phyloP scores from a whole-genome alignment of 305 asterid species.

The Petunia hybrid region DNA sequence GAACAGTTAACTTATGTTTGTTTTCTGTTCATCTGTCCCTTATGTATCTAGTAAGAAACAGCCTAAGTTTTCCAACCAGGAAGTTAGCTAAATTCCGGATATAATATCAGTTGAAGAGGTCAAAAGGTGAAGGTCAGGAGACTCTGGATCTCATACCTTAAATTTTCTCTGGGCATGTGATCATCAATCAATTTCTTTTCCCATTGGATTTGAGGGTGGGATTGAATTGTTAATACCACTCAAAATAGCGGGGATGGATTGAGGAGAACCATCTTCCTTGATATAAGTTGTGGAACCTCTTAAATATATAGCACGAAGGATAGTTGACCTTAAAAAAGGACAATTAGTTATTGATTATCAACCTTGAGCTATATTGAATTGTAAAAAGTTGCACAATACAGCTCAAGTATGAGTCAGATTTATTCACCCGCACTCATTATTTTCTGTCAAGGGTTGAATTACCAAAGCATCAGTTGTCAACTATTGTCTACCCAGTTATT shows the following conservation, averaged over 20 bases:
- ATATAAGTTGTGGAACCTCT: background rate
- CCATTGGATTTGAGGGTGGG: slow-evolving; percentile 11
- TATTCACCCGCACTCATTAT: background rate
- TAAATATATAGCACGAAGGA: background rate
- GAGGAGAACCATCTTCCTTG: slow-evolving; percentile 19
- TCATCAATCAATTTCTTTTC: slow-evolving; percentile 2
- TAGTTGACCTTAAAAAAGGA: background rate
- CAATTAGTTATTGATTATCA: background rate
- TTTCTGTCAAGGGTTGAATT: background rate
- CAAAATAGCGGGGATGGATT: background rate
- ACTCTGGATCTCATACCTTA: background rate
- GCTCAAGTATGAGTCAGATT: background rate
- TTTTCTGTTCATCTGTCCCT: background rate
- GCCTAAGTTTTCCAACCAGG: background rate
- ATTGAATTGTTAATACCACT: slow-evolving; percentile 3
- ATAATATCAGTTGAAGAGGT: slow-evolving; percentile 2
- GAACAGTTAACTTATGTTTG: slow-evolving; percentile 12
- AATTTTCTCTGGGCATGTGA: slow-evolving; percentile 14
- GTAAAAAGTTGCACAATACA: background rate
- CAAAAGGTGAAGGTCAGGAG: background rate
- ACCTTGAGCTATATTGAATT: background rate
- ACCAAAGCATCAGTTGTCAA: background rate
- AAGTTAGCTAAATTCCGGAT: background rate
- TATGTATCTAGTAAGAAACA: background rate
- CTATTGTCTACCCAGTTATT: background rate